Evolutionary conservation across 306 rosid genomes (phyloP), one percentile per base, ranked within the genome.

Genomic region (Medicago arabica): DNA sequence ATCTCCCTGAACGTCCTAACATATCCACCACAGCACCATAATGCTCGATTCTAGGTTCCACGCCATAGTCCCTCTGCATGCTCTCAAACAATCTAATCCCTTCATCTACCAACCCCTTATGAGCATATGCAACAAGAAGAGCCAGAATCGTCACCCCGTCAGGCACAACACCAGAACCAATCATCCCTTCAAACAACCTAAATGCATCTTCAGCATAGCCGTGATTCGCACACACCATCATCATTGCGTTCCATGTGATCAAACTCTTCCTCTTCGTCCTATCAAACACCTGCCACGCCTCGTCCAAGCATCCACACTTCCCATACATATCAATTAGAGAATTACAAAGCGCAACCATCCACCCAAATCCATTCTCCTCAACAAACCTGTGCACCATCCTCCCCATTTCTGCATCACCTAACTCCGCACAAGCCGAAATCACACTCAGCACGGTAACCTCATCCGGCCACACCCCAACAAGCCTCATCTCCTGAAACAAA

Each of bases 401-500:
- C 60, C 93, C 91, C 0, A 75, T 87, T 58, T 89, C 69, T 17
- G 75, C 46, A 8, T 89, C 93, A 21, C 84, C 84, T 71, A 77
- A 71, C 54, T 58, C 76, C 0, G 86, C 54, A n/a, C 93, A 89
- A 16, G 89, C 88, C 1, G 91, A 77, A 43, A 89, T 84, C 39
- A 89, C 86, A 18, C 88, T 85, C 78, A 89, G 80, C 93, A 87
- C 69, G 1, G 91, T 87, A 17, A 89, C 85, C 74, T 89, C 91
- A 17, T 89, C 91, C 0, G 91, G 91, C 41, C 70, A 53, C 62
- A 89, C 83, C 36, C 82, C 85, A 0, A 58, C 80, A 19, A 46
- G 49, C 49, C 77, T 75, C 91, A 87, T 89, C 81, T 87, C 85
- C 78, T 84, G 63, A 17, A 89, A 89, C 77, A 89, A 80, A 17